These are phyloP conservation scores for Candida dubliniensis DNA, from an alignment of 1,139 yeast species.

Conservation along the genomic window DNA sequence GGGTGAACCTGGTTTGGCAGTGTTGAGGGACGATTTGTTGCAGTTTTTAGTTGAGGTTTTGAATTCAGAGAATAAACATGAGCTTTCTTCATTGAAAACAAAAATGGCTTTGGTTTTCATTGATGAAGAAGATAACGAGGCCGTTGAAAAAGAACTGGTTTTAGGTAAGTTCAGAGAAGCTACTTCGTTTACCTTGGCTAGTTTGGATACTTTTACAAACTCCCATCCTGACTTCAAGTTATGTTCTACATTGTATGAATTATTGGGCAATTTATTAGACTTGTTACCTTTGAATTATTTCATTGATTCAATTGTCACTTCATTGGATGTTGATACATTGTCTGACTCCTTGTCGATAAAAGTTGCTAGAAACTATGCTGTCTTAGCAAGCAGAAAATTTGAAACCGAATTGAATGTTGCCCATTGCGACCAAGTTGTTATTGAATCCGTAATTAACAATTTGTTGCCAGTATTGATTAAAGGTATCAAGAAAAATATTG, in stretches of 20 bases:
- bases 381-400: conserved; percentile 67
- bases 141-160: conserved; percentile 22
- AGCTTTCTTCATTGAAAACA: conserved; percentile 50
- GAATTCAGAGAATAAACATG: conserved; percentile 22
- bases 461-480: conserved; percentile 50
- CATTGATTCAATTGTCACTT: conserved; percentile 60
- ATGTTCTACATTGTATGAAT: conserved; percentile 33
- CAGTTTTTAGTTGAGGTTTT: conserved; percentile 33
- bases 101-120: conserved; percentile 58
- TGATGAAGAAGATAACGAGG: conserved; percentile 30
- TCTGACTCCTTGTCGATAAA: conserved; percentile 34
- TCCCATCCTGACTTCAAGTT: conserved; percentile 20
- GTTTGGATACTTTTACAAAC: conserved; percentile 33
- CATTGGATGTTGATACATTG: conserved; percentile 49
- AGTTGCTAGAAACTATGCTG: conserved; percentile 54
- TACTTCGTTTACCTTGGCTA: conserved; percentile 37
- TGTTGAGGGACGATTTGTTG: conserved; percentile 53
- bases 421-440: conserved; percentile 41
- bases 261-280: conserved; percentile 63
- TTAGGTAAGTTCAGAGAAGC: conserved; percentile 46
- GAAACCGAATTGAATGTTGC: conserved; percentile 53
- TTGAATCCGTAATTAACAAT: conserved; percentile 40
- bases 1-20: conserved; percentile 47
- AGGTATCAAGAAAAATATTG: conserved; percentile 41
- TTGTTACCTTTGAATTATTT: conserved; percentile 75